Evolutionary conservation across 1,284 basidiomycete species (phyloP).

Genomic region (Cutaneotrichosporon spelunceum): DNA sequence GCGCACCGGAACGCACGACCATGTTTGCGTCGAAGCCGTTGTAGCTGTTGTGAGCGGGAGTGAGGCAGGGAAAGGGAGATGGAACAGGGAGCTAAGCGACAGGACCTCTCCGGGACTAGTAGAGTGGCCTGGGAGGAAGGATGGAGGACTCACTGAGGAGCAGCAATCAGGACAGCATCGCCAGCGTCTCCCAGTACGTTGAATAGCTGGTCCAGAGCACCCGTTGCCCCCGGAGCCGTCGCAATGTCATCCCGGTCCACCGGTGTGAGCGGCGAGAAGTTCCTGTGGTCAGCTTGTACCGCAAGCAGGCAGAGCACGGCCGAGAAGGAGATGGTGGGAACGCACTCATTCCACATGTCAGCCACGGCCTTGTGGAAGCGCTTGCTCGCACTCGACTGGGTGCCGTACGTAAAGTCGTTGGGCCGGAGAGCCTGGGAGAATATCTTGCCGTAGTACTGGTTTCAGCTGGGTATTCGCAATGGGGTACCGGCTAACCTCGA

Average conservation of each 20-base stretch:
- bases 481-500: constrained; percentile 9
- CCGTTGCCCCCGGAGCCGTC: constrained; percentile 33
- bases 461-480: neutral
- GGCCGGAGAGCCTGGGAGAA: constrained; percentile 15
- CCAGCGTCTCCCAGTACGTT: constrained; percentile 35
- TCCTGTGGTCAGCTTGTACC: constrained; percentile 10
- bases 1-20: constrained; percentile 13
- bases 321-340: neutral
- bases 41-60: constrained; percentile 25
- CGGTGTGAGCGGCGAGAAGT: constrained; percentile 26
- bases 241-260: constrained; percentile 35
- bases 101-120: no score
- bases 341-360: constrained; percentile 24
- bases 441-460: constrained; percentile 12
- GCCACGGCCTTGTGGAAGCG: constrained; percentile 22
- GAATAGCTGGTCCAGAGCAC: constrained; percentile 41
- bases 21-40: constrained; percentile 38
- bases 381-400: constrained; percentile 12
- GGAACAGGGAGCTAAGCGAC: no score
- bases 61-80: no score
- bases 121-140: no score
- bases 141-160: constrained; percentile 30
- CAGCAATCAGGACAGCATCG: constrained; percentile 39
- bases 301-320: neutral
- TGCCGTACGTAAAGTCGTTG: constrained; percentile 21